Conservation (phyloP, 768 basidiomycete genomes). For the Dictyophora rubrovolvata region DNA sequence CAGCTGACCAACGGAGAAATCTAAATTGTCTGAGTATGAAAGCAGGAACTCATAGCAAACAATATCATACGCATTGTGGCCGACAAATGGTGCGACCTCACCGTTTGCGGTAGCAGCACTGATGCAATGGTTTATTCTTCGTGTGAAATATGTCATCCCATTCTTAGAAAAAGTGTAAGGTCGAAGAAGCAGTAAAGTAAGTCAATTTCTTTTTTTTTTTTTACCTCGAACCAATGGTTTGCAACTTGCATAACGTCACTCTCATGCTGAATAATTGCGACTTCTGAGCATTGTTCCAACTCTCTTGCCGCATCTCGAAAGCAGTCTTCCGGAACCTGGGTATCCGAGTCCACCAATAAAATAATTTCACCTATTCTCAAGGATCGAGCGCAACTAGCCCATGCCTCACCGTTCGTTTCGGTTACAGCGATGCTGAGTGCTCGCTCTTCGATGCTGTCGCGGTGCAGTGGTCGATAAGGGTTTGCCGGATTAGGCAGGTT, state of each 20-base stretch:
- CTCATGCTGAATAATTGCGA: constrained; percentile 43
- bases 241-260: constrained; percentile 28
- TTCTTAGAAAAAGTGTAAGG: constrained; percentile 22
- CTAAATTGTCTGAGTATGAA: constrained; percentile 6
- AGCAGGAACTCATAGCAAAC: not conserved
- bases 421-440: constrained; percentile 43
- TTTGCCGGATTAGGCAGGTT: not conserved
- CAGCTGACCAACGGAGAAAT: constrained; percentile 31
- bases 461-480: not conserved
- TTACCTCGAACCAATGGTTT: constrained; percentile 23
- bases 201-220: not conserved
- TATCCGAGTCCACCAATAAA: constrained; percentile 42
- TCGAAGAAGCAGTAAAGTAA: not conserved
- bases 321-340: constrained; percentile 42
- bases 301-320: constrained; percentile 43
- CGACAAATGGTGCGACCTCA: constrained; percentile 35
- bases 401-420: constrained; percentile 34
- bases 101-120: constrained; percentile 28
- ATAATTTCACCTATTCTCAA: constrained; percentile 37
- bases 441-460: constrained; percentile 35
- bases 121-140: constrained; percentile 38
- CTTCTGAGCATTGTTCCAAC: constrained; percentile 37
- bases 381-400: constrained; percentile 28
- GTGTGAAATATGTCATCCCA: constrained; percentile 38
- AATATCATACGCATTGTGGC: constrained; percentile 27